Base-by-base conservation (phyloP, 805 yeast species). In the Lachancea thermotolerans region DNA sequence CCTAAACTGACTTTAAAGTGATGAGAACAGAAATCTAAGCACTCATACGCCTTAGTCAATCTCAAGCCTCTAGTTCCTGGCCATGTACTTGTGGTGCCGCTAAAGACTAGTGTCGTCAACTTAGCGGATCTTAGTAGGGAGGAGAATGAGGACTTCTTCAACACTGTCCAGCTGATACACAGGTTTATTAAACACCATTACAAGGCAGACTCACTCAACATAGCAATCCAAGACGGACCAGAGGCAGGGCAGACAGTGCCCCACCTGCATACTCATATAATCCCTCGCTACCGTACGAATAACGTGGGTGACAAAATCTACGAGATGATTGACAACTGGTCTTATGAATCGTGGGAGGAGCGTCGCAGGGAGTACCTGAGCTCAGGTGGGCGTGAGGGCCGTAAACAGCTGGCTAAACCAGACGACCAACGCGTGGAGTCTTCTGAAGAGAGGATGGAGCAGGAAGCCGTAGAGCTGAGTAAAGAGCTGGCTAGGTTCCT, bases 241-340 rank as follows among this genome's bases (percentile, higher is more conserved):
- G 88, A 88, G 41, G 91, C 97, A 1, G 99, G 99, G 3, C 99
- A 93, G 61, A 78, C 90, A n/a, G 82, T 93, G 2, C 95, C 97
- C 4, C 99, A 93, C 65, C 73, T 91, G 27, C 99, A 93, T 63
- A 84, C 96, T 16, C 99, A 93, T 62, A 67, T 93, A 15, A 89
- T 93, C 16, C 99, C 99, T 6, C 73, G 99, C 35, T 80, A 74
- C 60, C 71, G 69, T 41, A 51, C 62, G 10, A 62, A 72, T 38
- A 82, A 80, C 48, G 65, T 78, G 39, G 88, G 88, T 1, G 96
- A 87, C 60, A 81, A 77, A 34, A 74, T 93, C 28, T 88, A 93
- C 61, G 68, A 68, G n/a, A 65, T 71, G 53, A 60, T 93, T 41
- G 89, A 87, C 42, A 82, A 81, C 48, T 71, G 77, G 53, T 78